These are phyloP conservation scores for Xylaria sp. DNA, from an alignment of 2,329 filamentous ascomycete genomes.

Conservation along the genomic window DNA sequence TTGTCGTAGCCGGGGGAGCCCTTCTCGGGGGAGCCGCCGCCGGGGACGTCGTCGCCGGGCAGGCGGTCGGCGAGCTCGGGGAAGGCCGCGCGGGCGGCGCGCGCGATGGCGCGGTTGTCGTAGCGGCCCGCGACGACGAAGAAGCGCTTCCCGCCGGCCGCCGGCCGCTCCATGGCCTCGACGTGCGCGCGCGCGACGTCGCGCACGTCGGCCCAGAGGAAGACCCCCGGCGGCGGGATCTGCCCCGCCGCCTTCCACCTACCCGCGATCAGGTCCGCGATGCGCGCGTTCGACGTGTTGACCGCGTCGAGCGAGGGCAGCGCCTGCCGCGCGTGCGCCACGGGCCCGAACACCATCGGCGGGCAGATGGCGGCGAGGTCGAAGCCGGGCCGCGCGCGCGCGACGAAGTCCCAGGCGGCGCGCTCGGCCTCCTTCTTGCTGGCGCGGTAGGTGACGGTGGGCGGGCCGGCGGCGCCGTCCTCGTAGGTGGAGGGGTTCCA, in stretches of 20 bases:
- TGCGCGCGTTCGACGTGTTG: conserved; percentile 58
- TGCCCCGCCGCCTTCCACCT: conserved; percentile 45
- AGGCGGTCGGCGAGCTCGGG: conserved; percentile 52
- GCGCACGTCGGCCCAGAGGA: conserved; percentile 59
- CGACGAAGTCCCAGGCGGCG: conserved; percentile 57
- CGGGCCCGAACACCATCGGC: conserved; percentile 57
- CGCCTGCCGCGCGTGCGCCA: conserved; percentile 50
- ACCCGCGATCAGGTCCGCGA: conserved; percentile 54
- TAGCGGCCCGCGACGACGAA: conserved; percentile 53
- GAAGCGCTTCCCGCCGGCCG: conserved; percentile 53
- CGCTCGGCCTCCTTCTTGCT: conserved; percentile 59
- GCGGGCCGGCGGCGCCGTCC: conserved; percentile 43
- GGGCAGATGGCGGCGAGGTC: conserved; percentile 58
- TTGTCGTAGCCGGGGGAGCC: conserved; percentile 60
- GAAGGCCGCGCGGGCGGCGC: conserved; percentile 50
- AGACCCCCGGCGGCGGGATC: conserved; percentile 47
- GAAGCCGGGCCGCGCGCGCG: conserved; percentile 46
- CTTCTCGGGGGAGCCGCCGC: conserved; percentile 46
- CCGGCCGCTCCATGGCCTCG: conserved; percentile 51
- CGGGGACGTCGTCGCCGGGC: conserved; percentile 47
- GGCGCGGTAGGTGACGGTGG: conserved; percentile 53
- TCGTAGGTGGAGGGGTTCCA: conserved; percentile 58
- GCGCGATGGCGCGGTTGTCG: conserved; percentile 49
- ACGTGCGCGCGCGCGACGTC: conserved; percentile 59
- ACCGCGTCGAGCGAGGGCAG: conserved; percentile 49